Conservation (phyloP, 139 green algal genomes). For the Tetratostichococcus sp. region DNA sequence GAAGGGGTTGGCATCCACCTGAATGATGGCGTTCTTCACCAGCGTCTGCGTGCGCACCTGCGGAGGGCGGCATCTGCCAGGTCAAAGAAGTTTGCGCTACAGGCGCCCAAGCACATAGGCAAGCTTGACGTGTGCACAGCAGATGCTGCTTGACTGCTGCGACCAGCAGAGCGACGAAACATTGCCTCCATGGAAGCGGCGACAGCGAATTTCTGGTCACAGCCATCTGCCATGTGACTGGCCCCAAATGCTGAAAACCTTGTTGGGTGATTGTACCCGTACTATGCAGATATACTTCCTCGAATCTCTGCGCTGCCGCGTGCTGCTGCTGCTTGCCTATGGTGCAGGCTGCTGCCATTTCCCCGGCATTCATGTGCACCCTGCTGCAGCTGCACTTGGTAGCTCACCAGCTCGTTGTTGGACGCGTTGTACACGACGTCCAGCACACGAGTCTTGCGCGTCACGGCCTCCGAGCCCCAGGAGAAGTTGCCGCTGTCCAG, state of each 20-base stretch:
- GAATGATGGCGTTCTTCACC: constrained; percentile 96
- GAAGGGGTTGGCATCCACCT: constrained; percentile 94
- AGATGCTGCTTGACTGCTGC: too few relatives aligned
- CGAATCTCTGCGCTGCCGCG: too few relatives aligned
- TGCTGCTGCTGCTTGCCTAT: neutral
- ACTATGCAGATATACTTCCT: too few relatives aligned
- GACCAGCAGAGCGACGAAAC: too few relatives aligned
- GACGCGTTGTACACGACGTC: constrained; percentile 98
- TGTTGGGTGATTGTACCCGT: too few relatives aligned
- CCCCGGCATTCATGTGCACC: neutral
- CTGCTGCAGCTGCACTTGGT: neutral
- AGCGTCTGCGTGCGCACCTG: constrained; percentile 95
- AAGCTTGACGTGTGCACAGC: too few relatives aligned
- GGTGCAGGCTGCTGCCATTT: neutral
- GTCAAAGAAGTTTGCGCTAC: too few relatives aligned
- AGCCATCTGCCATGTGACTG: too few relatives aligned
- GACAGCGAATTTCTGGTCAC: too few relatives aligned
- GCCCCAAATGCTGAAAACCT: too few relatives aligned
- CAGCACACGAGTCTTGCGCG: constrained; percentile 93
- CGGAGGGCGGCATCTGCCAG: neutral
- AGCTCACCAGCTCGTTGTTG: constrained; percentile 97
- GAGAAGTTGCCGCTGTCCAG: constrained; percentile 96
- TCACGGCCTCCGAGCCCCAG: constrained; percentile 86
- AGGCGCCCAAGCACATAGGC: too few relatives aligned
- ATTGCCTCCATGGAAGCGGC: too few relatives aligned